phyloP scores from a whole-genome alignment of 148 eudicot species.

The Pouteria glomerata region DNA sequence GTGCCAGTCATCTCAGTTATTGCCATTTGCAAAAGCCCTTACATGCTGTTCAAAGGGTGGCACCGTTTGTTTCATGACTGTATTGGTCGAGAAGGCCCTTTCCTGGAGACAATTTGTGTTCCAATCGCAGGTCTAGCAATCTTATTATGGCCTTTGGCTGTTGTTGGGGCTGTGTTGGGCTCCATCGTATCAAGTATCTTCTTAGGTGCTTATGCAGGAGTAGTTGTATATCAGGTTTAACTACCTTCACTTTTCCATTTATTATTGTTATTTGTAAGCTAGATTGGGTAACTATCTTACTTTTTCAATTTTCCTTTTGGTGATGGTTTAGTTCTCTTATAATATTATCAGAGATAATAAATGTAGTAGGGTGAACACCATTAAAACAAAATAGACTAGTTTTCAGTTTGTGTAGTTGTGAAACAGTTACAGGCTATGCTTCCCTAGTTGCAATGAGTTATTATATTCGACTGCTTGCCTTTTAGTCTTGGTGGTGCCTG shows the following conservation, averaged over 20 bases:
- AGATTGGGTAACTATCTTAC: not conserved
- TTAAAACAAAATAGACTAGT: not conserved
- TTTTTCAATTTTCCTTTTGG: not conserved
- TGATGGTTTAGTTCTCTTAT: not conserved
- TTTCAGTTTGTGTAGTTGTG: not conserved
- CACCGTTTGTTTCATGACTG: slow-evolving; percentile 72
- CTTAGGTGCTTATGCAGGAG: slow-evolving; percentile 82
- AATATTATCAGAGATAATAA: not conserved
- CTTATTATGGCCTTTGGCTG: slow-evolving; percentile 92
- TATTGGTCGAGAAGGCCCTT: slow-evolving; percentile 96
- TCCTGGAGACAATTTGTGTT: slow-evolving; percentile 91
- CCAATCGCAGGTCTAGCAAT: slow-evolving; percentile 96
- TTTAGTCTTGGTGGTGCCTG: too few relatives aligned
- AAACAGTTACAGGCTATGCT: not conserved
- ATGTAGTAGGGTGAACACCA: not conserved
- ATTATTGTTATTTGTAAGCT: not conserved
- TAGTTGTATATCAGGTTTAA: slow-evolving; percentile 72
- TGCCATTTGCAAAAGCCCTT: slow-evolving; percentile 76
- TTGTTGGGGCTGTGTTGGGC: slow-evolving; percentile 74
- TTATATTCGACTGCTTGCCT: too few relatives aligned
- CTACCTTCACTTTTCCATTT: not conserved
- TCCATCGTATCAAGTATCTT: slow-evolving; percentile 62
- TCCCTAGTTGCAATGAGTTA: not conserved
- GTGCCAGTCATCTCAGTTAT: slow-evolving; percentile 61
- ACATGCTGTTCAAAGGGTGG: slow-evolving; percentile 96